Percentiles rank a stretch among this genome's conserved stretches.
Evolutionary conservation across 1,284 basidiomycete species (phyloP).

Genomic region (Exobasidium rhododendri): DNA sequence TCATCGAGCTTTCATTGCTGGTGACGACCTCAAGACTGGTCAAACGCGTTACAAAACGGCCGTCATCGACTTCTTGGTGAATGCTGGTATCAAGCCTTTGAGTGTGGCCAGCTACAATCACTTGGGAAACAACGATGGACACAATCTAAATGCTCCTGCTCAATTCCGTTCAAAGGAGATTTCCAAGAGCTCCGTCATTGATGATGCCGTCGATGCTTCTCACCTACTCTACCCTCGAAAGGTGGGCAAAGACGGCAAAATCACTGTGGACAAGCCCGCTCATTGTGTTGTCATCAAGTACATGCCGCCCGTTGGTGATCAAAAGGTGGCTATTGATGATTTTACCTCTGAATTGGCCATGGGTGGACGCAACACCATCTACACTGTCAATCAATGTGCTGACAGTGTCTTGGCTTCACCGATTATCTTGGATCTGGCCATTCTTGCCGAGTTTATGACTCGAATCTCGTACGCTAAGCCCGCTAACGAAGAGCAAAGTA

Average conservation of each 20-base stretch:
- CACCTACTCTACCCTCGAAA: constrained; percentile 68
- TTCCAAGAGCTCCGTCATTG: constrained; percentile 86
- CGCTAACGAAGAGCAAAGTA: constrained; percentile 32
- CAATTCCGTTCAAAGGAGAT: constrained; percentile 96
- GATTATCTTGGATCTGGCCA: constrained; percentile 86
- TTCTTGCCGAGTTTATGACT: constrained; percentile 90
- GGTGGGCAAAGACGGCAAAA: constrained; percentile 57
- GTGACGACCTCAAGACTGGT: constrained; percentile 85
- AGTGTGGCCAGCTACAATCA: constrained; percentile 98
- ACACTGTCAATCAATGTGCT: constrained; percentile 56
- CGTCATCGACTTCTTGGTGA: constrained; percentile 95
- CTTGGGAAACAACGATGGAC: constrained; percentile 95
- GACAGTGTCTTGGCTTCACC: constrained; percentile 95
- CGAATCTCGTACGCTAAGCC: constrained; percentile 74
- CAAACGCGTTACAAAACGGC: constrained; percentile 70
- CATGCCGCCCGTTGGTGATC: constrained; percentile 84
- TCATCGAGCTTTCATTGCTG: constrained; percentile 87
- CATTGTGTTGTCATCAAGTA: constrained; percentile 76
- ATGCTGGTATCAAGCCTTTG: constrained; percentile 96
- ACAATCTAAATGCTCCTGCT: constrained; percentile 80
- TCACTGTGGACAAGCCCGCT: constrained; percentile 69
- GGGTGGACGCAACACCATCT: constrained; percentile 59
- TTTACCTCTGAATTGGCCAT: constrained; percentile 83
- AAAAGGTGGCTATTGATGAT: constrained; percentile 83
- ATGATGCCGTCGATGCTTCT: constrained; percentile 70